A percentile compares a stretch with the other conserved stretches of the same genome.
These are phyloP conservation scores for Fusarium paranaense DNA, from an alignment of 2,329 filamentous ascomycete species.

Conservation along the genomic window DNA sequence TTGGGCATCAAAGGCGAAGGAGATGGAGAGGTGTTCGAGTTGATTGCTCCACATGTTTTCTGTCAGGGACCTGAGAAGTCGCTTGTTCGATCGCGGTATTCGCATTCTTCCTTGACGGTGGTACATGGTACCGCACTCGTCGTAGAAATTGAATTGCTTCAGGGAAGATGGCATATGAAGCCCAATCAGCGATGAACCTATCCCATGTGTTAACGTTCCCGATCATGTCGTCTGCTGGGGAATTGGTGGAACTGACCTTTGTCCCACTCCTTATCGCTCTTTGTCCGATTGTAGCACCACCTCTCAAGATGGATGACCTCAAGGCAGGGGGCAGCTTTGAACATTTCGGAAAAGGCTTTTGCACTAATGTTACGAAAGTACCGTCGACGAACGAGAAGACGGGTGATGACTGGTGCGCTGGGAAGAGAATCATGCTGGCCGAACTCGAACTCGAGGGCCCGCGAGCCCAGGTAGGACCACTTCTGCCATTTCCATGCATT, in stretches of 20 bases:
- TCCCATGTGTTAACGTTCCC: neutral
- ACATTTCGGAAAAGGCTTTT: neutral
- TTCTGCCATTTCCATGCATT: conserved; percentile 1
- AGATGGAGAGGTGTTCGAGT: conserved; percentile 19
- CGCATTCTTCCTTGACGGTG: conserved; percentile 1
- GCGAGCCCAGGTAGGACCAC: neutral
- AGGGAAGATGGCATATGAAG: conserved; percentile 8
- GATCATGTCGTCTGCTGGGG: neutral
- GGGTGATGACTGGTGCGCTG: conserved; percentile 2
- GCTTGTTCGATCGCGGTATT: conserved; percentile 7
- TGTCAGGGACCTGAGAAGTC: conserved; percentile 2
- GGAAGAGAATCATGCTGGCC: neutral
- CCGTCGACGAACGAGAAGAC: conserved; percentile 19
- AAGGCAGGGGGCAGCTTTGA: conserved; percentile 3
- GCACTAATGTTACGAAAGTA: conserved; percentile 11
- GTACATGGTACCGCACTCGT: conserved; percentile 9
- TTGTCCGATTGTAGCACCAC: conserved; percentile 5
- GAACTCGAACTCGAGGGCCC: neutral
- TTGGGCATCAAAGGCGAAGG: conserved; percentile 9
- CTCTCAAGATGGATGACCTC: conserved; percentile 23
- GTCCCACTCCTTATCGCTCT: neutral
- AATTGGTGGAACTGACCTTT: neutral
- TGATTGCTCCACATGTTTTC: neutral
- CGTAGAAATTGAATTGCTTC: conserved; percentile 23
- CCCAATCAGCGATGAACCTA: conserved; percentile 4